Evolutionary conservation across 73 alveolate genomes (phyloP), one percentile per base, ranked within the genome.

Genomic region (Blepharisma japonicum): DNA sequence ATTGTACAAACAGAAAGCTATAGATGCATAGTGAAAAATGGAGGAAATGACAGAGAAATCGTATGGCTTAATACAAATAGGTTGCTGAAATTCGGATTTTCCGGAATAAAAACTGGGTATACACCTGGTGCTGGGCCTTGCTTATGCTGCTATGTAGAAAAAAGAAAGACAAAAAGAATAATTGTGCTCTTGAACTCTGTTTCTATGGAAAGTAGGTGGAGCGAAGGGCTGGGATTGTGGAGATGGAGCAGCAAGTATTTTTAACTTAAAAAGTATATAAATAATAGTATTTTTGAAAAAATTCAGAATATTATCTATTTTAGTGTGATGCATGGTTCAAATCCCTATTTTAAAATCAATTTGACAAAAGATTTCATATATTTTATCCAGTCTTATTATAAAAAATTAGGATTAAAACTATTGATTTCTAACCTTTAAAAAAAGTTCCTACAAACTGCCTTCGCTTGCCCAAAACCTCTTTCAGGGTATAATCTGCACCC

Each of bases 111-210:
- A 70, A 92, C 98, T 0, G 98, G 98, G 32, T 82, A 84, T 50
- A 92, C 98, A 20, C 92, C 89, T 32, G 80, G 91, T 50, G 98
- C 98, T 11, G 98, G 98, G 11, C 96, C 98, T 23, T 92, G 98
- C 78, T 71, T 92, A 48, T 54, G 74, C 47, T 61, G 74, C 47
- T 8, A 11, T 14, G 11, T 61, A 14, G 21, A 45, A 53, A 83
- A 78, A 61, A 78, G 84, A 23, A 79, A 83, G 20, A 47, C 50
- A 38, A 56, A 51, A n/a, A 61, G 77, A 70, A 74, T 87, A 6
- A 68, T 87, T 18, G 89, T 87, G 9, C 21, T 87, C 3, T 77
- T 87, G 68, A 48, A 71, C 77, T 82, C 86, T 1, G 56, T 66
- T 20, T 68, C 82, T 6, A 72, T 70, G 83, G 89, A 86, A 20